phyloP scores from a whole-genome alignment of 495 filamentous ascomycete genomes.

The Aspergillus affinis region DNA sequence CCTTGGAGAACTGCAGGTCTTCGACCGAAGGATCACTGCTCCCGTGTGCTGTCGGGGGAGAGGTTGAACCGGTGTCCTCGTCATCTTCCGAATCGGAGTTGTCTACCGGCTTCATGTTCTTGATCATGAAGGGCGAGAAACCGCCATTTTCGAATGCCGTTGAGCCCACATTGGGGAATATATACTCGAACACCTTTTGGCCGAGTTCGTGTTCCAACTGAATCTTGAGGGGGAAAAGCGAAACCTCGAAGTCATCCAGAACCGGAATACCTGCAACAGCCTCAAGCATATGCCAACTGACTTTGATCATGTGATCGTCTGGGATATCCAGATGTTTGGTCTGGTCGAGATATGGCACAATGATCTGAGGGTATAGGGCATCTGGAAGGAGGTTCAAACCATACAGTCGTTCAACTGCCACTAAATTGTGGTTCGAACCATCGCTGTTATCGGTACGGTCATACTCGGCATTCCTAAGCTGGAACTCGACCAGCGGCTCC shows the following conservation, averaged over 20 bases:
- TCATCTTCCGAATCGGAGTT: slow-evolving; percentile 57
- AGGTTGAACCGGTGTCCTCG: slow-evolving; percentile 32
- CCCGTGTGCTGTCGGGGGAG: slow-evolving; percentile 27
- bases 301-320: slow-evolving; percentile 76
- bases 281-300: slow-evolving; percentile 97
- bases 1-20: slow-evolving; percentile 41
- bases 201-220: slow-evolving; percentile 93
- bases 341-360: slow-evolving; percentile 79
- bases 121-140: slow-evolving; percentile 80
- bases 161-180: slow-evolving; percentile 79
- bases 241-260: slow-evolving; percentile 95
- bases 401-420: slow-evolving; percentile 79
- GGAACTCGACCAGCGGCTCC: slow-evolving; percentile 91
- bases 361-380: slow-evolving; percentile 93
- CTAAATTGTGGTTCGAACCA: slow-evolving; percentile 89
- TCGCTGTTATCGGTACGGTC: slow-evolving; percentile 95
- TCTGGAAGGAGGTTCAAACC: slow-evolving; percentile 86
- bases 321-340: slow-evolving; percentile 48
- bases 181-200: slow-evolving; percentile 94
- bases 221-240: slow-evolving; percentile 87
- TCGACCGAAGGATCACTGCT: slow-evolving; percentile 35
- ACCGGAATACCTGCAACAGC: slow-evolving; percentile 97
- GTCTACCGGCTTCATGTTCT: slow-evolving; percentile 63
- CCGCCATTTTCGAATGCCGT: slow-evolving; percentile 60
- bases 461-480: slow-evolving; percentile 83